Evolutionary conservation across 2,329 filamentous ascomycete species (phyloP), one percentile per base, ranked within the genome.

Genomic region (Pseudogymnoascus destructans): DNA sequence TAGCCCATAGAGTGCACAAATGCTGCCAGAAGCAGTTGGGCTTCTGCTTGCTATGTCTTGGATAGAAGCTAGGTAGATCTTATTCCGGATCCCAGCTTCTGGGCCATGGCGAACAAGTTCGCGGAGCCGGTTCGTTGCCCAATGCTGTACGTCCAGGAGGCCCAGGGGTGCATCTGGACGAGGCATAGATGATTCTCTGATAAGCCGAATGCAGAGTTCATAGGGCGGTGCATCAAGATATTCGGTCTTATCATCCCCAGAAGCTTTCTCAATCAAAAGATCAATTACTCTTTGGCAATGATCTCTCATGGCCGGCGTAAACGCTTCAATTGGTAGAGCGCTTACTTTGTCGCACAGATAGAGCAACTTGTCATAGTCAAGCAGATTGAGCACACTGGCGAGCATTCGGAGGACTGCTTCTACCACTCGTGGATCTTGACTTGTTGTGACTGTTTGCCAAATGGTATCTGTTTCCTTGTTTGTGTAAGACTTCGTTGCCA

Each of bases 341-440:
- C 83, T 74, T 23, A 93, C 76, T 68, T 93, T 95, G 56, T 79
- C 74, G 65, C 84, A 88, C 27, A 92, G 70, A 66, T 89, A 84
- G 5, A 86, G 68, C 36, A 89, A 70, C 4, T 74, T 69, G 0
- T 73, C 65, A 27, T 74, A 72, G 6, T 76, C 71, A 58, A 79
- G 76, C 7, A 84, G 70, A 35, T 75, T 71, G 25, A 74, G 66
- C 38, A 80, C 77, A 15, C 70, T 72, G 3, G 66, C 68, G 27
- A 79, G 69, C 80, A 95, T 87, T 15, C 77, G 76, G 54, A 91
- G 75, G 21, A 95, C 80, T 25, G 91, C 90, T 55, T 90, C 84
- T 6, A 88, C 84, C n/a, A 92, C 84, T 59, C 90, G 81, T 3
- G 87, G 85, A 69, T 97, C 90, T 66, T 91, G 89, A 60, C 86